Base-by-base conservation (phyloP, 1,284 basidiomycete genomes). In the Laetiporus sulphureus region DNA sequence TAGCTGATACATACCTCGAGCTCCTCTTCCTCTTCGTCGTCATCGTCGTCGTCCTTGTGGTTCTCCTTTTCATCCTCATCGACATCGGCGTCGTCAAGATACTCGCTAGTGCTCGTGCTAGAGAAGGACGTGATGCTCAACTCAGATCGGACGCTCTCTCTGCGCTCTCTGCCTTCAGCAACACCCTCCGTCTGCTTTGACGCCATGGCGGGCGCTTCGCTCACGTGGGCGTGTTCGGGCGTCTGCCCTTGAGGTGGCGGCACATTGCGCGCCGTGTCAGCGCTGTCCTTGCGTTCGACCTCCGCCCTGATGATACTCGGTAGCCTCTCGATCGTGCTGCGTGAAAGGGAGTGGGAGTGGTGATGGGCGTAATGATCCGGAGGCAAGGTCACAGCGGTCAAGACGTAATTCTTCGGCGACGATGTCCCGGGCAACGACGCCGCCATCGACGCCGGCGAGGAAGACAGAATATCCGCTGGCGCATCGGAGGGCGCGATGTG, bases 231-330 rank as follows among this genome's bases (percentile, higher is more conserved):
- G 23, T 23, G 22, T 12, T 45, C 42, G n/a, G n/a, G n/a, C n/a
- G n/a, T n/a, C n/a, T 18, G 24, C 6, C 35, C 34, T 3, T 40
- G 15, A 4, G 42, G 21, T 13, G 48, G 38, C n/a, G 52, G 49
- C 29, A 45, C 41, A 22, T 44, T 52, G 25, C 51, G 49, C 20
- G 54, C 56, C 11, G 57, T 56, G 30, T 57, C 58, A 20, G 44
- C 50, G 46, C 59, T 60, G 29, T 50, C 55, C 18, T 50, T 45
- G 10, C 56, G 46, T 43, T 58, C 58, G 5, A 45, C 47, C 23
- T 45, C 41, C 15, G 39, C 23, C 27, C 18, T 40, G 32, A 35
- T 13, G 21, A 31, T 29, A 19, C 31, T 38, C 15, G 36, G 37
- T n/a, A 32, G 3, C 38, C 37, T 27, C 38, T 42, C 42, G 7